These are phyloP conservation scores for Rutstroemia sp. DNA, from an alignment of 2,329 filamentous ascomycete genomes.

Conservation along the genomic window DNA sequence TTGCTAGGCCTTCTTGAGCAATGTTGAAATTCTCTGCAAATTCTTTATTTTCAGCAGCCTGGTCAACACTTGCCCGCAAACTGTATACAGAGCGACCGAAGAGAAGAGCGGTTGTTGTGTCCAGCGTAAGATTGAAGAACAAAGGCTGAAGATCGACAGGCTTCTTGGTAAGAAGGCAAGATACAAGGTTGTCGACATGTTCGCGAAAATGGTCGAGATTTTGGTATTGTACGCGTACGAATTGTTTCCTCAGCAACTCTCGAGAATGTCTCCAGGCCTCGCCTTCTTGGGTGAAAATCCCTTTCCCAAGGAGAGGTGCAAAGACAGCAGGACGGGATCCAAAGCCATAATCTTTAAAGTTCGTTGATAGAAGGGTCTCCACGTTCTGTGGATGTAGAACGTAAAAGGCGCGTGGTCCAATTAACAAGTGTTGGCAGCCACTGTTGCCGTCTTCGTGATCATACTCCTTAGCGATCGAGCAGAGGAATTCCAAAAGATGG, in stretches of 20 bases:
- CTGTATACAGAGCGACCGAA: constrained; percentile 40
- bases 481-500: not conserved
- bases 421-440: not conserved
- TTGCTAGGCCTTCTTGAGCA: constrained; percentile 29
- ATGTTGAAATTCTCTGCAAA: constrained; percentile 33
- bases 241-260: constrained; percentile 2
- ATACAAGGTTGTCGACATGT: constrained; percentile 12
- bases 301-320: constrained; percentile 1
- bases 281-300: constrained; percentile 9
- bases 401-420: not conserved
- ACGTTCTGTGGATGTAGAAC: not conserved
- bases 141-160: constrained; percentile 32
- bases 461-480: not conserved
- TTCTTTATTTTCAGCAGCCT: constrained; percentile 14
- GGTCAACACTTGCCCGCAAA: constrained; percentile 16
- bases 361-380: not conserved
- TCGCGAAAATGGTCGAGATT: constrained; percentile 13
- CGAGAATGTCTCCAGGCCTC: constrained; percentile 7
- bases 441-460: not conserved
- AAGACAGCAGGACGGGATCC: not conserved
- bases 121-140: constrained; percentile 45
- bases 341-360: constrained; percentile 1
- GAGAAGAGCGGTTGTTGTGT: constrained; percentile 46
- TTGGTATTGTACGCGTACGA: constrained; percentile 10
- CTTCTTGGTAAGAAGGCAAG: constrained; percentile 5